A percentile compares a stretch with the other conserved stretches of the same genome.
Conservation (phyloP, 176 grass and related monocot species). For the Hordeum marinum region DNA sequence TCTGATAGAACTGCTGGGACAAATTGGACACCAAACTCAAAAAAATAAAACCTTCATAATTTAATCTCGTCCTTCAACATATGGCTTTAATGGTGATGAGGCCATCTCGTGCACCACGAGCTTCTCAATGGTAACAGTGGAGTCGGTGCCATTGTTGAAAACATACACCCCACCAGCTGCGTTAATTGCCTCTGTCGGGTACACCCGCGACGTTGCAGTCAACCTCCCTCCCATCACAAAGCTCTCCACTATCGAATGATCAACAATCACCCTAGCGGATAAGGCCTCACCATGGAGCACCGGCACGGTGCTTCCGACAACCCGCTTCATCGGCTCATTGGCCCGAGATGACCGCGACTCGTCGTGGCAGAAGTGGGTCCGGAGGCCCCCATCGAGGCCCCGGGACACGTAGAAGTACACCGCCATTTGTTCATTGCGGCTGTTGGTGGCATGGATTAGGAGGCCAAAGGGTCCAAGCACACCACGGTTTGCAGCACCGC, state of each 20-base stretch:
- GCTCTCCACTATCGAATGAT: constrained; percentile 62
- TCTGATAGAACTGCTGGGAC: no score
- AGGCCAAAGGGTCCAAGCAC: constrained; percentile 49
- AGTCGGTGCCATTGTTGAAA: constrained; percentile 52
- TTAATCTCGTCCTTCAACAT: constrained; percentile 5
- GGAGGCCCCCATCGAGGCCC: constrained; percentile 26
- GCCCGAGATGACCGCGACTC: constrained; percentile 49
- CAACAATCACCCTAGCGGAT: constrained; percentile 48
- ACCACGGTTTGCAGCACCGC: constrained; percentile 36
- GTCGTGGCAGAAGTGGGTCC: constrained; percentile 50
- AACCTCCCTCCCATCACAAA: constrained; percentile 51
- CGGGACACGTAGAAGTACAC: constrained; percentile 51
- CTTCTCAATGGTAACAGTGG: constrained; percentile 8
- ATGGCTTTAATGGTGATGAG: constrained; percentile 35
- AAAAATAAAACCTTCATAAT: no score
- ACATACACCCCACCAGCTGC: constrained; percentile 28
- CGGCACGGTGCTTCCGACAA: constrained; percentile 46
- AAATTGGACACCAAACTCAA: no score
- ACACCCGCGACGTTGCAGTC: constrained; percentile 56
- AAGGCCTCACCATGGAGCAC: constrained; percentile 43
- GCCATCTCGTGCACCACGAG: constrained; percentile 45
- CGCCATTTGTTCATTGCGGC: constrained; percentile 32
- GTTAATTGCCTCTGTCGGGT: constrained; percentile 50
- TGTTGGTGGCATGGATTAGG: constrained; percentile 30
- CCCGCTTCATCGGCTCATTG: constrained; percentile 40